Conservation (phyloP, 768 basidiomycete species). For the Trametes cingulata region DNA sequence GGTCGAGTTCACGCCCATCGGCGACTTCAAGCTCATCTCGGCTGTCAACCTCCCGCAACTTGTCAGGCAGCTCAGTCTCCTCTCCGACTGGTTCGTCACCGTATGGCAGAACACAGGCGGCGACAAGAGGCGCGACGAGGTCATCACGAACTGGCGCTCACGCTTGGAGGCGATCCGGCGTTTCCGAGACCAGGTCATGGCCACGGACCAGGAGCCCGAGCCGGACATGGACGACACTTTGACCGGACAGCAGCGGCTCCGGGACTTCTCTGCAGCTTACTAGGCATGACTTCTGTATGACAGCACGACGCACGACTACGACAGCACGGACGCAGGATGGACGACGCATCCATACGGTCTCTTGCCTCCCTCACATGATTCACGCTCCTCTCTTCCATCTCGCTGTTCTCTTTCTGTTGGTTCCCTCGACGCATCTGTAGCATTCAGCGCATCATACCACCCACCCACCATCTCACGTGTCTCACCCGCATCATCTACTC, state of each 20-base stretch:
- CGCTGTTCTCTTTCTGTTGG: background rate
- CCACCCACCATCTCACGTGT: background rate
- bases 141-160: constrained; percentile 87
- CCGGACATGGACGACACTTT: constrained; percentile 28
- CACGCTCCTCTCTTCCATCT: constrained; percentile 1
- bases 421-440: constrained; percentile 10
- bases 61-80: constrained; percentile 82
- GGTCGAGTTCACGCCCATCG: constrained; percentile 92
- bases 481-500: constrained; percentile 1
- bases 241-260: constrained; percentile 31
- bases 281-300: constrained; percentile 16
- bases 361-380: background rate
- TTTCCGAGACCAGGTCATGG: constrained; percentile 41
- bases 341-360: constrained; percentile 10
- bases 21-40: constrained; percentile 92
- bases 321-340: constrained; percentile 13
- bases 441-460: constrained; percentile 2
- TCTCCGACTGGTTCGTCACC: constrained; percentile 89
- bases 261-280: constrained; percentile 35
- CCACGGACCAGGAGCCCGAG: constrained; percentile 23
- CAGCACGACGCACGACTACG: constrained; percentile 4
- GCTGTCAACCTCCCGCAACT: constrained; percentile 84
- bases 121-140: constrained; percentile 72
- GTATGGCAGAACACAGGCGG: constrained; percentile 74
- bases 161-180: constrained; percentile 79